Evolutionary conservation across 805 yeast genomes (phyloP), one percentile per base, ranked within the genome.

Genomic region (Wickerhamomyces sydowiorum): DNA sequence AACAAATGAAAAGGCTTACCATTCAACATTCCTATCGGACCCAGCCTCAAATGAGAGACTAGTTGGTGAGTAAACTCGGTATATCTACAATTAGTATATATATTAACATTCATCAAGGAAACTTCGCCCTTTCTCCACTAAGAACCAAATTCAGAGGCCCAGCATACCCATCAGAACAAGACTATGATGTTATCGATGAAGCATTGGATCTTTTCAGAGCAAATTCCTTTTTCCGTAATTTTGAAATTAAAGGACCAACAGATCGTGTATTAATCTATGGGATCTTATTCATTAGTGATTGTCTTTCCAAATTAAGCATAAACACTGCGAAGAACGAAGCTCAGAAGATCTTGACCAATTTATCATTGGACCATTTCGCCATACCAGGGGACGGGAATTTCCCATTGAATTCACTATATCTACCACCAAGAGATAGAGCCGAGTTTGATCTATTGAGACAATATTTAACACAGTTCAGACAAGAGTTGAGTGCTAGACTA

Each of bases 351-450:
- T 73, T 93, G 49, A 89, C 86, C 49, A 90, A 90, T 57, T 73
- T 89, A 49, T 82, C 97, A 1, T 72, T 93, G 43, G 98, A 91
- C 52, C 79, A 80, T 59, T 91, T 93, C 57, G 72, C 90, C 15
- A 74, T 93, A 47, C 99, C 99, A 2, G 99, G 99, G 20, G 96
- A 93, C 47, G 80, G 91, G 8, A 89, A 91, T 13, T 93, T 93
- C 70, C 97, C 98, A 17, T 72, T 93, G 64, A 91, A 90, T 62
- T 75, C 88, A 1, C 63, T 51, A 59, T 93, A 59, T 78, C 80
- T 76, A 37, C 76, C 96, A 9, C 93, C 96, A 18, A 67, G 72
- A 27, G 85, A 80, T 55, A 80, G 82, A 53, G 72, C 72, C 43
- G 96, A 88, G 48, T 80, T 82, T 42, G 93, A 91, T 44, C 67